phyloP scores from a whole-genome alignment of 768 basidiomycete species.

The Mycena rosella region DNA sequence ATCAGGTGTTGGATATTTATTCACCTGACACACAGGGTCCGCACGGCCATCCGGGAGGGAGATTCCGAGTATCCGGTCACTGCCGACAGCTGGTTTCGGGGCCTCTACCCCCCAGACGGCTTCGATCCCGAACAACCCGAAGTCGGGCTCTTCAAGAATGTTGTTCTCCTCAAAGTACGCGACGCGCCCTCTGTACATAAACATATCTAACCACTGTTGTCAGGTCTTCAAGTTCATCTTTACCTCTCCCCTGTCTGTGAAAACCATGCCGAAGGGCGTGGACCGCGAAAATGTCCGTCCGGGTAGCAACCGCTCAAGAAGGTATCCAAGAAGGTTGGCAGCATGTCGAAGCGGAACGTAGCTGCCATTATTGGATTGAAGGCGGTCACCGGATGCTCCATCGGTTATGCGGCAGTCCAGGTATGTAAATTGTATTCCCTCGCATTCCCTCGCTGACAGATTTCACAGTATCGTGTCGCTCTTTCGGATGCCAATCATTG shows the following conservation, averaged over 20 bases:
- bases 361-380: conserved; percentile 29
- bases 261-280: not conserved
- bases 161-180: not conserved
- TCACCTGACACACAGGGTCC: too few relatives aligned
- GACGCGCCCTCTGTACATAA: too few relatives aligned
- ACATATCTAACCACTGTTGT: not conserved
- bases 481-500: conserved; percentile 30
- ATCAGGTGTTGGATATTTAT: too few relatives aligned
- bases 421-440: conserved; percentile 31
- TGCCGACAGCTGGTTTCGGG: conserved; percentile 1
- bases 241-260: conserved; percentile 1
- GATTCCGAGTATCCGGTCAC: not conserved
- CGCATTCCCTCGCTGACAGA: not conserved
- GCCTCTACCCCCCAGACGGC: not conserved
- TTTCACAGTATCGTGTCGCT: conserved; percentile 31
- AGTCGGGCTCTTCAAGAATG: not conserved
- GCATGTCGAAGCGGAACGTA: conserved; percentile 8
- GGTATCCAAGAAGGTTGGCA: not conserved
- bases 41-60: too few relatives aligned
- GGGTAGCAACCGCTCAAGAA: not conserved
- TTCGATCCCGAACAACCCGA: not conserved
- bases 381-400: conserved; percentile 33
- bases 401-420: conserved; percentile 37
- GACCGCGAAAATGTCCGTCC: not conserved
- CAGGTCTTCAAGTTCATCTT: conserved; percentile 1